Evolutionary conservation across 441 rosid species (phyloP).

Genomic region (Bocquillonia castaneifolia): DNA sequence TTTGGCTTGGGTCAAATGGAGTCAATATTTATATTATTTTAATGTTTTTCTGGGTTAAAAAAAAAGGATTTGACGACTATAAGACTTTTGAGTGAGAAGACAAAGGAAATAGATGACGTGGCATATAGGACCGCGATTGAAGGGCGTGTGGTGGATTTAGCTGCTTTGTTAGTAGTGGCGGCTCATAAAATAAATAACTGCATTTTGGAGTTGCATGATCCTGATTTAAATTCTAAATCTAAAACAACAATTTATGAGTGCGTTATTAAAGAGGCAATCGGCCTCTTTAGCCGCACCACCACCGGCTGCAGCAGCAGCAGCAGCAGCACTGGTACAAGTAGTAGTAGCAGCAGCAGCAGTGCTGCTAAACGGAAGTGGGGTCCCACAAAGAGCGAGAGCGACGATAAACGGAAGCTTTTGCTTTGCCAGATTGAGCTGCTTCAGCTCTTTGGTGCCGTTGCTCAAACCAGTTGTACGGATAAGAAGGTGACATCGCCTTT

Average conservation of each 20-base stretch:
- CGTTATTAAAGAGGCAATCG: constrained; percentile 52
- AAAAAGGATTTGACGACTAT: constrained; percentile 54
- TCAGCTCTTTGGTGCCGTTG: constrained; percentile 59
- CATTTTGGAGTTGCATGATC: constrained; percentile 32
- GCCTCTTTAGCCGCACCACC: no score
- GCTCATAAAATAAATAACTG: constrained; percentile 46
- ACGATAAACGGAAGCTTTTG: constrained; percentile 47
- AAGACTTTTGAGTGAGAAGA: constrained; percentile 54
- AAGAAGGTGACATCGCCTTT: constrained; percentile 47
- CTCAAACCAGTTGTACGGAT: constrained; percentile 26
- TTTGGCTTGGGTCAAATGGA: not conserved
- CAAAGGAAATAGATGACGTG: constrained; percentile 48
- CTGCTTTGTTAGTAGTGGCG: constrained; percentile 55
- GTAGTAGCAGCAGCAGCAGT: not conserved
- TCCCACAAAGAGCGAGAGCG: constrained; percentile 27
- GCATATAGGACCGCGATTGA: constrained; percentile 48
- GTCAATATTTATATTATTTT: constrained; percentile 2
- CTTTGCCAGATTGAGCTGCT: constrained; percentile 66
- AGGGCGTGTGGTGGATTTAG: constrained; percentile 49
- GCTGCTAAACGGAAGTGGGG: constrained; percentile 22
- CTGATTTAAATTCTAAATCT: constrained; percentile 36
- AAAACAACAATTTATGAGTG: constrained; percentile 54
- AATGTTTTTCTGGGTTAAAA: not conserved
- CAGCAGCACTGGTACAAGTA: not conserved
- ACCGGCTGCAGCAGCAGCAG: constrained; percentile 24